Percentiles rank a stretch among this genome's conserved stretches.
These are phyloP conservation scores for Phaeolepiota aurea DNA, from an alignment of 768 basidiomycete genomes.

Conservation along the genomic window DNA sequence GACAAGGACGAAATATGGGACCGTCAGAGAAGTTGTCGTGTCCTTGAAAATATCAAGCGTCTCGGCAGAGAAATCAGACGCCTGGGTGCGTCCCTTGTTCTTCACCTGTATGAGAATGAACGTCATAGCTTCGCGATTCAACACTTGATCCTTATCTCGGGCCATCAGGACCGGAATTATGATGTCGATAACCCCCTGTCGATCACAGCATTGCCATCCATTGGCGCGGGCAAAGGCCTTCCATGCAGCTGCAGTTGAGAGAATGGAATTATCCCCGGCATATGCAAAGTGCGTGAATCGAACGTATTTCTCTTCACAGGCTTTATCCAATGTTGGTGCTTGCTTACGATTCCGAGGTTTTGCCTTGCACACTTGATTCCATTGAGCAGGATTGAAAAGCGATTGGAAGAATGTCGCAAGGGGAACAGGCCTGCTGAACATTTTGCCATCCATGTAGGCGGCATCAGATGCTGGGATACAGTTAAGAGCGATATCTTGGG, in stretches of 20 bases:
- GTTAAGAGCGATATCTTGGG: not conserved
- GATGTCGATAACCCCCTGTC: not conserved
- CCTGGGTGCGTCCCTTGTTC: not conserved
- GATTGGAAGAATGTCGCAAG: not conserved
- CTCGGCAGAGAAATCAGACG: not conserved
- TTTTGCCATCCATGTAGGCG: not conserved
- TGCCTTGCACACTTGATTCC: not conserved
- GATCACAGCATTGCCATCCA: not conserved
- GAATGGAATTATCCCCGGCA: not conserved
- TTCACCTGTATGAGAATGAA: not conserved
- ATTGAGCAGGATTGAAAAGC: not conserved
- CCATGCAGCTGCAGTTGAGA: conserved; percentile 1
- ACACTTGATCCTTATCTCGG: not conserved
- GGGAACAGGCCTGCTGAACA: not conserved
- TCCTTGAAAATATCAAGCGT: not conserved
- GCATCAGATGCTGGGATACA: not conserved
- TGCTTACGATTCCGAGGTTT: not conserved
- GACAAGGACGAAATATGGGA: not conserved
- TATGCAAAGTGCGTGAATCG: not conserved
- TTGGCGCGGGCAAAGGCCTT: not conserved
- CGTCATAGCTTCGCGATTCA: not conserved
- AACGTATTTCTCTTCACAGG: not conserved
- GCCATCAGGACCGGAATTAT: not conserved
- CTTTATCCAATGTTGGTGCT: not conserved
- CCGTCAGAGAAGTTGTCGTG: not conserved